Base-by-base conservation (phyloP, 176 grass and related monocot genomes). In the Juncus inflexus region DNA sequence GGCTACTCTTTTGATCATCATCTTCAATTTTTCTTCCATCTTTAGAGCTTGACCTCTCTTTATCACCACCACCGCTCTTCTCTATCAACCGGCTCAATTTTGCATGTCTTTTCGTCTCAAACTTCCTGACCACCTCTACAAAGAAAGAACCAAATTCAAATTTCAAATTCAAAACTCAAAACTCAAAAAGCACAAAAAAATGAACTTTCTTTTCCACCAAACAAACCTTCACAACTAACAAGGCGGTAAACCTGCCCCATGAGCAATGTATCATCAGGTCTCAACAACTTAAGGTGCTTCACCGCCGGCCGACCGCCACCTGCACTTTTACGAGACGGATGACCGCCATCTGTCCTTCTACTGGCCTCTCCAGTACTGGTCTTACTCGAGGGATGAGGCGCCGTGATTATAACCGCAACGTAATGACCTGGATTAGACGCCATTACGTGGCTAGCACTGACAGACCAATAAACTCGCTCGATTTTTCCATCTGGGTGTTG, bases 201-300 rank as follows among this genome's bases (percentile, higher is more conserved):
- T 37, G 69, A 50, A 15, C 28, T 58, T 40, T 40, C 12, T 38
- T 67, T 15, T 54, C 4, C 60, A 50, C 38, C 15, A 41, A 28
- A 19, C 66, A 19, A 52, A 96, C 88, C 88, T 90, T 92, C 88
- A 40, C 87, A 90, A 41, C 85, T 99, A 73, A 99, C 72, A 37
- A 99, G 95, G 42, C 95, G 89, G 40, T 99, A 99, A 7, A 92
- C 89, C 45, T 92, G 76, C 11, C 95, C 95, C 6, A 99, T 78
- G 9, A 70, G 78, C 35, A 99, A 83, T 4, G 68, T 70, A 55
- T 99, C 89, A 67, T 80, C 65, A 3, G 95, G 83, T 70, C 87
- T 85, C 42, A 94, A 90, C 35, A 99, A 80, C 83, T 99, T 99
- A 19, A 99, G 62, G 75, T 87, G 87, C 37, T 86, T 91, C 79